phyloP scores from a whole-genome alignment of 129 eudicot species.

The Helichrysum umbraculigerum region DNA sequence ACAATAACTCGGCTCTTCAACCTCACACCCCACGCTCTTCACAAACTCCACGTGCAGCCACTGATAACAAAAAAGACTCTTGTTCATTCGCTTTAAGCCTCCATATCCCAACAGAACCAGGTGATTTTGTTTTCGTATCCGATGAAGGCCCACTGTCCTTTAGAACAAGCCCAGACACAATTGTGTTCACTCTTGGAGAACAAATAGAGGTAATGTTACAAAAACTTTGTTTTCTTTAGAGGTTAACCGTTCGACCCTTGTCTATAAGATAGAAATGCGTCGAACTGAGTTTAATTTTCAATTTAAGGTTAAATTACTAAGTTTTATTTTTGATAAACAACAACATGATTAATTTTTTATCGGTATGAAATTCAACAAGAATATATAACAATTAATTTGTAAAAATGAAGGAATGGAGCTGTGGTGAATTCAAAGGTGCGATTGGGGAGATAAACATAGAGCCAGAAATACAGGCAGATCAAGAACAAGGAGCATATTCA shows the following conservation, averaged over 20 bases:
- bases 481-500: conserved; percentile 53
- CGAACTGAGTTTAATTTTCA: too few relatives aligned
- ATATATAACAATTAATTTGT: too few relatives aligned
- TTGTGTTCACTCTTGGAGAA: conserved; percentile 63
- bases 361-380: too few relatives aligned
- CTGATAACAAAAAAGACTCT: conserved; percentile 35
- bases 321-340: too few relatives aligned
- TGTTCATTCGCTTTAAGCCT: conserved; percentile 54
- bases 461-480: conserved; percentile 47
- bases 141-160: conserved; percentile 44
- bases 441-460: conserved; percentile 57
- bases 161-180: conserved; percentile 46
- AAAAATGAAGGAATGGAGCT: conserved; percentile 61
- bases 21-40: conserved; percentile 44
- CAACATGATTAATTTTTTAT: too few relatives aligned
- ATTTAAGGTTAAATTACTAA: too few relatives aligned
- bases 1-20: conserved; percentile 49
- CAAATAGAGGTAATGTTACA: conserved; percentile 52
- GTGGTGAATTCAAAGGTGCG: conserved; percentile 58
- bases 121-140: conserved; percentile 46
- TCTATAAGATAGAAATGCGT: too few relatives aligned
- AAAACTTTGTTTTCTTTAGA: neutral
- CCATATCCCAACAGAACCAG: conserved; percentile 50
- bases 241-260: too few relatives aligned
- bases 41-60: conserved; percentile 28